phyloP scores from a whole-genome alignment of 495 filamentous ascomycete species.

The Cetradonia linearis region DNA sequence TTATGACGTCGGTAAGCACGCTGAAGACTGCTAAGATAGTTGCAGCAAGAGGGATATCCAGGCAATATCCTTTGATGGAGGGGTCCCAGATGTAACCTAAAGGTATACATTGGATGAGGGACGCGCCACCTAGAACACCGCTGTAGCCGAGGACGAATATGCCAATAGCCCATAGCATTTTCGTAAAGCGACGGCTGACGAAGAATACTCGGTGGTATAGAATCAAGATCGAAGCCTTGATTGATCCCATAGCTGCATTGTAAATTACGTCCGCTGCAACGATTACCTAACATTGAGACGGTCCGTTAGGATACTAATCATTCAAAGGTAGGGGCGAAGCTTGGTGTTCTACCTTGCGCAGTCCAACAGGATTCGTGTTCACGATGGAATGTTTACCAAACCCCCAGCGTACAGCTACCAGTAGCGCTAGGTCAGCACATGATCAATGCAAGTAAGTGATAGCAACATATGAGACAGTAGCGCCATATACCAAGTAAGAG shows the following conservation, averaged over 20 bases:
- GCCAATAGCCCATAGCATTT: slow-evolving; percentile 28
- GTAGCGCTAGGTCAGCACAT: background rate
- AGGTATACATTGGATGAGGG: slow-evolving; percentile 13
- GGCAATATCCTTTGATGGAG: slow-evolving; percentile 21
- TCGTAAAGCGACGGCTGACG: slow-evolving; percentile 27
- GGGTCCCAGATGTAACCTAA: slow-evolving; percentile 9
- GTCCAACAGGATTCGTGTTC: background rate
- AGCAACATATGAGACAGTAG: background rate
- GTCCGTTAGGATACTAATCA: background rate
- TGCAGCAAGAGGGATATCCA: slow-evolving; percentile 24
- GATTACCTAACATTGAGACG: background rate
- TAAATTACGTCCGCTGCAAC: slow-evolving; percentile 14
- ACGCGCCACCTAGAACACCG: slow-evolving; percentile 6
- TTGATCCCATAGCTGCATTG: background rate
- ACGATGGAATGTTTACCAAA: slow-evolving; percentile 12
- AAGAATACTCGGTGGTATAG: slow-evolving; percentile 32
- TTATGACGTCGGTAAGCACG: slow-evolving; percentile 28
- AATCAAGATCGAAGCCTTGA: slow-evolving; percentile 29
- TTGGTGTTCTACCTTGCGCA: slow-evolving; percentile 9
- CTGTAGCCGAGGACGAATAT: slow-evolving; percentile 31
- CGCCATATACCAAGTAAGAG: slow-evolving; percentile 6
- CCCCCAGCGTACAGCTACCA: slow-evolving; percentile 3
- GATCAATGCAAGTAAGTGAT: background rate
- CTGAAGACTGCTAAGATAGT: slow-evolving; percentile 26
- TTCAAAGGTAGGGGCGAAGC: background rate